Evolutionary conservation across 495 filamentous ascomycete genomes (phyloP).

Genomic region (Daldinia decipiens): DNA sequence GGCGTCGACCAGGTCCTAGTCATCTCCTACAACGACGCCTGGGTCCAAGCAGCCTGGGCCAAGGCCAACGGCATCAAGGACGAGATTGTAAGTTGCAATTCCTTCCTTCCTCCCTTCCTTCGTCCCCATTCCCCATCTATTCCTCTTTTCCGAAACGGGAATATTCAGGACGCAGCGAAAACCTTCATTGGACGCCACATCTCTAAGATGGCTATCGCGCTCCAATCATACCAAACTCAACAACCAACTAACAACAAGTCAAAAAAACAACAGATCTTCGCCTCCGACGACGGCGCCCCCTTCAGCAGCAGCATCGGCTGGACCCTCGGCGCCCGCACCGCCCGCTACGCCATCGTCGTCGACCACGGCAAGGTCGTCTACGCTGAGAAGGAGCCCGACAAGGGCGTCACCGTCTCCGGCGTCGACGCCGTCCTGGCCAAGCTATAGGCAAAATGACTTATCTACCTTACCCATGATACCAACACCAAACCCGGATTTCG

Average conservation of each 20-base stretch:
- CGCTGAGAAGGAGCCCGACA: constrained; percentile 80
- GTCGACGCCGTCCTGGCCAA: constrained; percentile 78
- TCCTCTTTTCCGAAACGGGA: constrained; percentile 7
- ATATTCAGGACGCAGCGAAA: neutral
- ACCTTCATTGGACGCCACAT: constrained; percentile 31
- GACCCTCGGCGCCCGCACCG: constrained; percentile 77
- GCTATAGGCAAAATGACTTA: constrained; percentile 56
- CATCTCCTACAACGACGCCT: constrained; percentile 90
- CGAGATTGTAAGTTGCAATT: constrained; percentile 72
- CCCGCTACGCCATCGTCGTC: constrained; percentile 84
- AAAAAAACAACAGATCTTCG: constrained; percentile 73
- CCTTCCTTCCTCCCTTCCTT: neutral
- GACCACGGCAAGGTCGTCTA: constrained; percentile 92
- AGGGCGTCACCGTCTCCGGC: constrained; percentile 75
- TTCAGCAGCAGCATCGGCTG: constrained; percentile 89
- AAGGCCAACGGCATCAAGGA: constrained; percentile 89
- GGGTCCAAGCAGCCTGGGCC: constrained; percentile 94
- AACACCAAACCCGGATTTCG: neutral
- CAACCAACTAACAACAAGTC: neutral
- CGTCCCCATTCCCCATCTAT: neutral
- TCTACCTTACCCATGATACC: constrained; percentile 10
- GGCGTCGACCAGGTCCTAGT: constrained; percentile 87
- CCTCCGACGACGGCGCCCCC: constrained; percentile 76
- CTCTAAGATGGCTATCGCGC: neutral
- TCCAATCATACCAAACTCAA: no score